A percentile compares a stretch with the other conserved stretches of the same genome.
phyloP scores from a whole-genome alignment of 768 basidiomycete species.

The Boletus coccyginus region DNA sequence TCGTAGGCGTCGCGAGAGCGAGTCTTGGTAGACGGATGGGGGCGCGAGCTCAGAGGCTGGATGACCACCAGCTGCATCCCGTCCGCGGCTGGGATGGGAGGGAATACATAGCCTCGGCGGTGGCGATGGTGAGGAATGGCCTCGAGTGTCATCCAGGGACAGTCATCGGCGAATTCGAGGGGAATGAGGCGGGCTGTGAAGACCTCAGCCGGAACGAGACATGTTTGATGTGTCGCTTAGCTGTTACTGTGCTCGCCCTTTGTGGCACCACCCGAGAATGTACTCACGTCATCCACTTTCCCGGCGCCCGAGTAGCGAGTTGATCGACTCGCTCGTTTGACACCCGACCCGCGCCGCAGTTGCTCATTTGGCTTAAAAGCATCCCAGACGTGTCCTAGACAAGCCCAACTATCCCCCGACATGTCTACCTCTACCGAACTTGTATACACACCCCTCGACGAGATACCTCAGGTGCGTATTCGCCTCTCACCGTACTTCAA shows the following conservation, averaged over 20 bases:
- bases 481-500: neutral
- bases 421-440: conserved; percentile 32
- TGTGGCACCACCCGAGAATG: no score
- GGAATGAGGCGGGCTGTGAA: no score
- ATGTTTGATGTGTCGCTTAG: no score
- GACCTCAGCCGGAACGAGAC: no score
- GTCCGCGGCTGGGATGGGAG: no score
- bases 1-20: neutral
- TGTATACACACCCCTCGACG: conserved; percentile 49
- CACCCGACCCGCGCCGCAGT: no score
- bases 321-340: no score
- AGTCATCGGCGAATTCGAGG: neutral
- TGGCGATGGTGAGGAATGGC: no score
- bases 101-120: neutral
- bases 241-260: no score
- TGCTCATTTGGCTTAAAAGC: neutral
- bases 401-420: neutral
- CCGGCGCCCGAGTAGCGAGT: no score
- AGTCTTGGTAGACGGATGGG: conserved; percentile 3
- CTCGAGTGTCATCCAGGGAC: neutral
- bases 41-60: neutral
- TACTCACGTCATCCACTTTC: no score
- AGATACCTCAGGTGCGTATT: conserved; percentile 47
- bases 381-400: neutral
- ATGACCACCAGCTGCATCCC: no score